Conservation (phyloP, 2,329 filamentous ascomycete species). For the Phialemoniopsis sp. region DNA sequence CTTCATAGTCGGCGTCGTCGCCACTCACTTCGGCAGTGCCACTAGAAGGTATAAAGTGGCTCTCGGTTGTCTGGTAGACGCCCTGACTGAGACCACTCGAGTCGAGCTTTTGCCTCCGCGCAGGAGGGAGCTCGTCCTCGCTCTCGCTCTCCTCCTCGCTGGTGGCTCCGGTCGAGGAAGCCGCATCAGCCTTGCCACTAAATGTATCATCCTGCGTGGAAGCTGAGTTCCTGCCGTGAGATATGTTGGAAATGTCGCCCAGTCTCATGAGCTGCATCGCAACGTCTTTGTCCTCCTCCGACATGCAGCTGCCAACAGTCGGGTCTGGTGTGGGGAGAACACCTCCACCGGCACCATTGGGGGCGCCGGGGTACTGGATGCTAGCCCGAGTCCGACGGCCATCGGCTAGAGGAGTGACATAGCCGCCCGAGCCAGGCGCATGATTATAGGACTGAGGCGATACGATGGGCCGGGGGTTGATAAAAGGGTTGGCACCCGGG, state of each 20-base stretch:
- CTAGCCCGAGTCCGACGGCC: constrained; percentile 64
- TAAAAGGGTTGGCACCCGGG: constrained; percentile 74
- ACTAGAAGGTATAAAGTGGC: constrained; percentile 41
- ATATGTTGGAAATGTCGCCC: constrained; percentile 89
- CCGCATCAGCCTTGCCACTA: constrained; percentile 80
- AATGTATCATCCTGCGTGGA: constrained; percentile 93
- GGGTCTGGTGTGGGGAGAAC: constrained; percentile 91
- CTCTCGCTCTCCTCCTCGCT: constrained; percentile 71
- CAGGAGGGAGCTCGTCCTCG: constrained; percentile 56
- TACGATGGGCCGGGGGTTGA: constrained; percentile 71
- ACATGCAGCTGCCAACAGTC: constrained; percentile 95
- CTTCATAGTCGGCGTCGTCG: constrained; percentile 53
- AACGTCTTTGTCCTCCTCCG: constrained; percentile 89
- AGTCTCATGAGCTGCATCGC: constrained; percentile 95
- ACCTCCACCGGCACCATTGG: constrained; percentile 31
- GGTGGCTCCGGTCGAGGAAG: constrained; percentile 81
- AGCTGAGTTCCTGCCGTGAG: constrained; percentile 86
- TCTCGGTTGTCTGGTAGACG: constrained; percentile 47
- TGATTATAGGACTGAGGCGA: constrained; percentile 75
- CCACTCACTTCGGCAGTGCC: constrained; percentile 44
- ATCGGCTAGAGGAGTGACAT: constrained; percentile 59
- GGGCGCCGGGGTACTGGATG: constrained; percentile 47
- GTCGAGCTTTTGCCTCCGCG: constrained; percentile 55
- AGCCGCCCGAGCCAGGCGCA: constrained; percentile 52
- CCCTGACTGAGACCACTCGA: constrained; percentile 34